Evolutionary conservation across 106 monocot species (phyloP).

Genomic region (Phalaenopsis equestris): DNA sequence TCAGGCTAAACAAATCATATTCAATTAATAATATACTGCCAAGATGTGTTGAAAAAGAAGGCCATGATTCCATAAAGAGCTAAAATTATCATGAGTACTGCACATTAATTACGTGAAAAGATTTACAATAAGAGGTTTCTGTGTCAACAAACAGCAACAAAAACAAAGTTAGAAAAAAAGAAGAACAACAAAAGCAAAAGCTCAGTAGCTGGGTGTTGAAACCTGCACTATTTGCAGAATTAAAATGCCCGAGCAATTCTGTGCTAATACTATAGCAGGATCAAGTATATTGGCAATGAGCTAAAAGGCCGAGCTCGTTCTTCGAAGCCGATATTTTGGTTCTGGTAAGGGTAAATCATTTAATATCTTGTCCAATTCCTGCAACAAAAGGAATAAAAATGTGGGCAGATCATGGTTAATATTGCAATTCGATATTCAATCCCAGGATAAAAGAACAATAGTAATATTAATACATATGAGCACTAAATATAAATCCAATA

Average conservation of each 20-base stretch:
- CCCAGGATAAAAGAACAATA: background rate
- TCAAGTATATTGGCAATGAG: background rate
- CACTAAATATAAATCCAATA: too few relatives aligned
- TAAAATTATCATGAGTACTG: background rate
- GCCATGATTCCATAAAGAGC: background rate
- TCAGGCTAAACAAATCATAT: too few relatives aligned
- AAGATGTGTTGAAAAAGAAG: background rate
- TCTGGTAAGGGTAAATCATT: conserved; percentile 25
- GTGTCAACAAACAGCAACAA: conserved; percentile 5
- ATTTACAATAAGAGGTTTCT: conserved; percentile 1
- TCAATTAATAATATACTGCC: background rate
- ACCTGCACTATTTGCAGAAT: background rate
- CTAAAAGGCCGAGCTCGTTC: conserved; percentile 48
- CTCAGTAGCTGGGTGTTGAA: conserved; percentile 3
- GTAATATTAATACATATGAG: background rate
- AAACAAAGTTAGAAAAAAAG: background rate
- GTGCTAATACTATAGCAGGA: background rate
- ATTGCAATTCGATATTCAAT: background rate
- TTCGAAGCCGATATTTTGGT: conserved; percentile 34
- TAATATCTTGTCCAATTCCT: conserved; percentile 33
- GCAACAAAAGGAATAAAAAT: conserved; percentile 1
- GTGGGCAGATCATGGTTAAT: too few relatives aligned
- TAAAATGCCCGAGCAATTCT: background rate
- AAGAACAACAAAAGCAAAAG: background rate
- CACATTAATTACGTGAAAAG: background rate